Conservation (phyloP, 371 early-diverging fungal genomes). For the Conidiobolus incongruus region DNA sequence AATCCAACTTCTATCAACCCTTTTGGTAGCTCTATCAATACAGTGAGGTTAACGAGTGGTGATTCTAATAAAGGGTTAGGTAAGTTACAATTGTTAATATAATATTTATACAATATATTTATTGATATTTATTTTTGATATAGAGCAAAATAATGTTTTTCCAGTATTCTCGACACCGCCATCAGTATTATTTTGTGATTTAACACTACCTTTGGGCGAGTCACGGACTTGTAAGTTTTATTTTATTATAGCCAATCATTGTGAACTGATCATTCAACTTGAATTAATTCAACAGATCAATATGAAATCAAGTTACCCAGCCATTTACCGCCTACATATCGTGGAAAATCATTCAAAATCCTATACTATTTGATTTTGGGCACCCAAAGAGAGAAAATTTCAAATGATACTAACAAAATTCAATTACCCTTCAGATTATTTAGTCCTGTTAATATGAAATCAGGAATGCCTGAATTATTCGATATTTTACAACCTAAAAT, state of each 20-base stretch:
- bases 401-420: not conserved
- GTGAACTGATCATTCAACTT: too few species aligned
- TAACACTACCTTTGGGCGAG: not conserved
- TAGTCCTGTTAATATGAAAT: not conserved
- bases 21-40: too few species aligned
- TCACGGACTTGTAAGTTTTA: not conserved
- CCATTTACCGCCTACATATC: not conserved
- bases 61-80: too few species aligned
- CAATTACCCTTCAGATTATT: constrained; percentile 1
- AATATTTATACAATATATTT: too few species aligned
- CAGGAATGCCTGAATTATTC: not conserved
- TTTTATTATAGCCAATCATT: too few species aligned
- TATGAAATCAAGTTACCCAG: not conserved
- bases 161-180: not conserved
- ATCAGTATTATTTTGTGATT: not conserved
- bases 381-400: not conserved
- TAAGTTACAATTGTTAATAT: too few species aligned
- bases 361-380: constrained; percentile 1
- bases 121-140: not conserved
- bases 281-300: not conserved
- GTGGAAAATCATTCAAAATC: not conserved
- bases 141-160: not conserved
- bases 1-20: too few species aligned
- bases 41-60: too few species aligned
- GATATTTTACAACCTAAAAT: not conserved